Conservation (phyloP, 2,329 filamentous ascomycete genomes). For the Beauveria varroae region DNA sequence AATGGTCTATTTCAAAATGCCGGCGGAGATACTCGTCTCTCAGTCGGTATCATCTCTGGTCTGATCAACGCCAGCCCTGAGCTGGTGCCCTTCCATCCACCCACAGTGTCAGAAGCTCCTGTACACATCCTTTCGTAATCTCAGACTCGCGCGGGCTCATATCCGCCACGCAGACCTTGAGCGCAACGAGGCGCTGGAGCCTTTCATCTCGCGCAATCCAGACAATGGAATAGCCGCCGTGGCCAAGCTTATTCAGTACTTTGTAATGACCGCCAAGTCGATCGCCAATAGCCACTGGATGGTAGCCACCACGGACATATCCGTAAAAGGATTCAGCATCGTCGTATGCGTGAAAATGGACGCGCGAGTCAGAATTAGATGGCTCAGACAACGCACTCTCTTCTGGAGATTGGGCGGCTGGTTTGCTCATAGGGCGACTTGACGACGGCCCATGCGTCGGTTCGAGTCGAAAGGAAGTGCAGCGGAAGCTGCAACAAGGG, state of each 20-base stretch:
- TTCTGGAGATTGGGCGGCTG: not conserved
- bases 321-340: not conserved
- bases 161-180: conserved; percentile 11
- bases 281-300: not conserved
- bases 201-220: conserved; percentile 30
- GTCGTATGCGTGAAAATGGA: not conserved
- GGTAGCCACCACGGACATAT: conserved; percentile 4
- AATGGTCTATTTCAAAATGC: too few relatives aligned
- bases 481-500: not conserved
- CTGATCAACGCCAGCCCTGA: too few relatives aligned
- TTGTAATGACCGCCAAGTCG: conserved; percentile 22
- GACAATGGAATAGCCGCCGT: conserved; percentile 30
- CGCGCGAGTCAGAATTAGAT: not conserved
- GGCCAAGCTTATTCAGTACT: conserved; percentile 30
- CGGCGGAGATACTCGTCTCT: too few relatives aligned
- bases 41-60: too few relatives aligned
- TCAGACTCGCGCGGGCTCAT: not conserved
- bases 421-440: not conserved
- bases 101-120: too few relatives aligned
- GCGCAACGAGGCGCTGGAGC: conserved; percentile 11
- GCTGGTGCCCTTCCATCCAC: too few relatives aligned
- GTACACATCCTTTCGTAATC: conserved; percentile 14
- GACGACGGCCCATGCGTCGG: not conserved
- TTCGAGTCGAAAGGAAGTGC: not conserved
- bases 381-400: not conserved